Evolutionary conservation across 2,329 filamentous ascomycete species (phyloP).

Genomic region (Diaporthe citri): DNA sequence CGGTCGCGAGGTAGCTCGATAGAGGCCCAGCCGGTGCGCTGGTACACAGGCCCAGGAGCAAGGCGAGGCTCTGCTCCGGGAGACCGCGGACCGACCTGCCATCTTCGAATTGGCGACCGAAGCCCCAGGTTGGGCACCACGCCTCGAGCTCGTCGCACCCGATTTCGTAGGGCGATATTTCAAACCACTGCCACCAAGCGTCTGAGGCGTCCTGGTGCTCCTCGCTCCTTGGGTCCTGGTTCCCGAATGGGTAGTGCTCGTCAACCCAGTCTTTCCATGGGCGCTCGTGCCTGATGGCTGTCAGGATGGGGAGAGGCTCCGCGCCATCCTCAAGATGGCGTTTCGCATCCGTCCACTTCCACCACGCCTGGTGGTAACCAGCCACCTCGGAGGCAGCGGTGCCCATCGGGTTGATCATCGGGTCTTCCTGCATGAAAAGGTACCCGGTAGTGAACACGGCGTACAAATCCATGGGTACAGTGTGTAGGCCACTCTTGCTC

Average conservation of each 20-base stretch:
- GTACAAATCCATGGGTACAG: constrained; percentile 35
- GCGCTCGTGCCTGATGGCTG: constrained; percentile 36
- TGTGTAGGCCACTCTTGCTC: constrained; percentile 18
- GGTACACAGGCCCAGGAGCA: constrained; percentile 28
- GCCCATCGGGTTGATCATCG: background rate
- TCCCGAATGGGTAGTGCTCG: constrained; percentile 29
- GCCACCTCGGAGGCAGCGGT: background rate
- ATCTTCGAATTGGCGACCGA: constrained; percentile 30
- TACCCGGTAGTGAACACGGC: constrained; percentile 31
- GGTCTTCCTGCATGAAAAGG: constrained; percentile 33
- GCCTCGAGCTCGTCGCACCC: constrained; percentile 35
- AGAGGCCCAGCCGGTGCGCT: constrained; percentile 34
- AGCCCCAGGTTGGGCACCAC: constrained; percentile 34
- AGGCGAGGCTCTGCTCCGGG: constrained; percentile 30
- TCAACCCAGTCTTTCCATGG: constrained; percentile 37
- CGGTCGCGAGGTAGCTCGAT: constrained; percentile 25
- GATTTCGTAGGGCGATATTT: constrained; percentile 28
- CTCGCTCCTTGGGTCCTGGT: constrained; percentile 4
- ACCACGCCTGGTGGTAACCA: constrained; percentile 31
- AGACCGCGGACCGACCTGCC: constrained; percentile 23
- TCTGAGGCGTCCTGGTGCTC: constrained; percentile 29
- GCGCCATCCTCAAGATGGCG: constrained; percentile 13
- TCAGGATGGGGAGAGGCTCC: constrained; percentile 32
- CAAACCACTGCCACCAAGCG: constrained; percentile 37
- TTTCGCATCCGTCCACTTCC: constrained; percentile 32